Percentiles rank a stretch among this genome's conserved stretches.
Evolutionary conservation across 1,284 basidiomycete species (phyloP).

Genomic region (Peniophora sp.): DNA sequence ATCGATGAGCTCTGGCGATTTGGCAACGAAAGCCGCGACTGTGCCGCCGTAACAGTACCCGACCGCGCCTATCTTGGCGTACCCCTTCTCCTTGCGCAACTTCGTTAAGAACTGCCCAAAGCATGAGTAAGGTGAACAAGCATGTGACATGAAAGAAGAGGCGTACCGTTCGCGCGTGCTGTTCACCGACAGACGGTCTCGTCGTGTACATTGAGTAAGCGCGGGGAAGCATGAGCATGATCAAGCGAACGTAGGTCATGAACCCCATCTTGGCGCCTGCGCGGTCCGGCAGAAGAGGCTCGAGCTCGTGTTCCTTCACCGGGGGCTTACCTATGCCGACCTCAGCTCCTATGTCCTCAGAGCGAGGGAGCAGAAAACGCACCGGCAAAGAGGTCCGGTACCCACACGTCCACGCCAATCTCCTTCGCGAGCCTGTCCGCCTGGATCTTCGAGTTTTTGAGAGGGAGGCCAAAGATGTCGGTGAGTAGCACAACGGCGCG

Average conservation of each 20-base stretch:
- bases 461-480: background rate
- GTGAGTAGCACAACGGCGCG: background rate
- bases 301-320: conserved; percentile 25
- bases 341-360: background rate
- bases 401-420: background rate
- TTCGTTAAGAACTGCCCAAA: conserved; percentile 14
- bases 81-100: conserved; percentile 42
- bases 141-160: background rate
- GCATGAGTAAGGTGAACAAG: background rate
- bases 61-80: conserved; percentile 50
- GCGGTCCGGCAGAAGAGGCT: conserved; percentile 27
- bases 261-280: conserved; percentile 30
- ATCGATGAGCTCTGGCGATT: conserved; percentile 29
- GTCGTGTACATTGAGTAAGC: conserved; percentile 27
- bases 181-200: conserved; percentile 32
- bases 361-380: background rate
- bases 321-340: conserved; percentile 31
- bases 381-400: background rate
- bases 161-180: conserved; percentile 23
- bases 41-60: conserved; percentile 62
- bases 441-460: background rate
- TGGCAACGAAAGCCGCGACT: conserved; percentile 31
- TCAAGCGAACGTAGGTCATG: conserved; percentile 24
- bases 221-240: conserved; percentile 20
- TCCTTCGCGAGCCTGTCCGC: background rate